A percentile compares a stretch with the other conserved stretches of the same genome.
Evolutionary conservation across 306 rosid species (phyloP).

Genomic region (Acacia acuminata): DNA sequence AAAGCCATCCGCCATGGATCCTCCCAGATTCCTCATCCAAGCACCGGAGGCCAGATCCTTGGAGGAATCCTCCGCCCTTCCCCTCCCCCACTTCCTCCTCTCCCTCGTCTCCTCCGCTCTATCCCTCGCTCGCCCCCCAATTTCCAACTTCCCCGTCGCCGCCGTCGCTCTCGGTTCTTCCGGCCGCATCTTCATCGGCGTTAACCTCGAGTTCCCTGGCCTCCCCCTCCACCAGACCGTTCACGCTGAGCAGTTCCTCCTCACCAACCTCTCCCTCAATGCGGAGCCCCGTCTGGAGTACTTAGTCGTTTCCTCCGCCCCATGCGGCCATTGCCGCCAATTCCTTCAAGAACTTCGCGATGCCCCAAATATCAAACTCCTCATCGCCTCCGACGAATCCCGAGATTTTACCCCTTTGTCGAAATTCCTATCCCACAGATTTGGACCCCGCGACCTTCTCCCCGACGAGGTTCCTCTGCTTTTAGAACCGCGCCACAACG

Average conservation of each 20-base stretch:
- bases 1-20: slow-evolving; percentile 41
- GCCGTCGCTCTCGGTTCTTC: slow-evolving; percentile 76
- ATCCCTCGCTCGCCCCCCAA: slow-evolving; percentile 72
- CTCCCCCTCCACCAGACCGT: slow-evolving; percentile 88
- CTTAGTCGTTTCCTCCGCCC: slow-evolving; percentile 83
- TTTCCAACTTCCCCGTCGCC: slow-evolving; percentile 79
- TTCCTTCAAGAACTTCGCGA: slow-evolving; percentile 79
- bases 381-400: slow-evolving; percentile 43
- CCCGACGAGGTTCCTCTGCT: slow-evolving; percentile 56
- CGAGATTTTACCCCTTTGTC: slow-evolving; percentile 50
- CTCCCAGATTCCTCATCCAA: slow-evolving; percentile 63
- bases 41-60: slow-evolving; percentile 60
- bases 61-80: slow-evolving; percentile 40
- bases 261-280: slow-evolving; percentile 65
- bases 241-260: slow-evolving; percentile 97
- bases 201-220: slow-evolving; percentile 85
- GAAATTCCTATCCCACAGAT: slow-evolving; percentile 61
- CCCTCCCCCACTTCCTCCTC: slow-evolving; percentile 55
- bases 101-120: slow-evolving; percentile 59
- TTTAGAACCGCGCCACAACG: slow-evolving; percentile 56
- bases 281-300: slow-evolving; percentile 53
- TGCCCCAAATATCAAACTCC: slow-evolving; percentile 59
- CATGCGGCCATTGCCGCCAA: slow-evolving; percentile 97
- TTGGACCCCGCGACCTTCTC: slow-evolving; percentile 84
- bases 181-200: slow-evolving; percentile 85